phyloP scores from a whole-genome alignment of 768 basidiomycete genomes.

The Podaxis sp. region DNA sequence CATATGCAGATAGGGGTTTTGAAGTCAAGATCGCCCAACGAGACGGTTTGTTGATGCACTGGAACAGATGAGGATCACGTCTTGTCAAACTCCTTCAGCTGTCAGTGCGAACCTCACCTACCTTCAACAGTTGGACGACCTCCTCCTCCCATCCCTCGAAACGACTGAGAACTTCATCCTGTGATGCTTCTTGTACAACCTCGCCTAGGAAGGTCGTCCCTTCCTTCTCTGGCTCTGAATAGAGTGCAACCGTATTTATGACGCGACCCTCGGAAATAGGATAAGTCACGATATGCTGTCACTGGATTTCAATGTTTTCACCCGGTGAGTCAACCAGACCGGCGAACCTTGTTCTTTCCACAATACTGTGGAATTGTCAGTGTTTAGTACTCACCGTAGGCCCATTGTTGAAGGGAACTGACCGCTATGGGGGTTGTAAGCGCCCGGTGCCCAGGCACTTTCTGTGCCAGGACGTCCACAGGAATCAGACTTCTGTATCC shows the following conservation, averaged over 20 bases:
- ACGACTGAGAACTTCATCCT: slow-evolving; percentile 30
- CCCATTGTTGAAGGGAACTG: background rate
- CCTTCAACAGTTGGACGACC: slow-evolving; percentile 27
- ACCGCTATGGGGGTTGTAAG: slow-evolving; percentile 24
- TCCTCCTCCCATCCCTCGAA: slow-evolving; percentile 39
- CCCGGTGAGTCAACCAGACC: background rate
- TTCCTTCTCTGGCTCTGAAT: slow-evolving; percentile 26
- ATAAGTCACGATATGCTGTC: slow-evolving; percentile 39
- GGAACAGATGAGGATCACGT: background rate
- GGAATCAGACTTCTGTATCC: slow-evolving; percentile 40
- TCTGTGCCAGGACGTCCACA: slow-evolving; percentile 26
- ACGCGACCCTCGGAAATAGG: slow-evolving; percentile 35
- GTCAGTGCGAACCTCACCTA: slow-evolving; percentile 21
- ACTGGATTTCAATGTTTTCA: slow-evolving; percentile 3
- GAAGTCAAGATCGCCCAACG: slow-evolving; percentile 43
- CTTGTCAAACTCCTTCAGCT: background rate
- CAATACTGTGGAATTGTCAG: slow-evolving; percentile 24
- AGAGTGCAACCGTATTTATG: slow-evolving; percentile 36
- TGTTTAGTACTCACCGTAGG: background rate
- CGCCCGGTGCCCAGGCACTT: slow-evolving; percentile 24
- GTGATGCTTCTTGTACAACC: slow-evolving; percentile 27
- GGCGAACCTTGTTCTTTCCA: slow-evolving; percentile 29
- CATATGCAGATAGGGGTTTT: slow-evolving; percentile 36
- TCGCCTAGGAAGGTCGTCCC: slow-evolving; percentile 31
- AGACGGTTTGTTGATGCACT: slow-evolving; percentile 33